Evolutionary conservation across 2,329 filamentous ascomycete species (phyloP), one percentile per base, ranked within the genome.

Genomic region (Fusarium siculi): DNA sequence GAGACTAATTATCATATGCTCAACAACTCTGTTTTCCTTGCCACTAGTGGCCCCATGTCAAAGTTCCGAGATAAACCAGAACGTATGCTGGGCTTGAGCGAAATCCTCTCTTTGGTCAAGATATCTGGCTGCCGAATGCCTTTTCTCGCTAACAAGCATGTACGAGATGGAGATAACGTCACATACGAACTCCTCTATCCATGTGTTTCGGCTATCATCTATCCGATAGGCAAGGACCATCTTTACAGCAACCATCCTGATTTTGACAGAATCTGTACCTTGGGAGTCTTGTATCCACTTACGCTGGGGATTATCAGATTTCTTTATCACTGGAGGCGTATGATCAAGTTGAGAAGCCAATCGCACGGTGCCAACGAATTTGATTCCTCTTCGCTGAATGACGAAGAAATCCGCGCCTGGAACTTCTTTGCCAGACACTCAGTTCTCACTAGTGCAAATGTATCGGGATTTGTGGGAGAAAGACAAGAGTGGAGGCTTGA

Each of bases 261-360:
- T 4, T 53, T 52, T 19, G 39, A 66, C 14, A 46, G 15, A 44
- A 28, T 42, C 5, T 67, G 49, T n/a, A 46, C 34, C 21, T 34
- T 67, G 21, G 44, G 53, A 46, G 44, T n/a, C 37, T 32, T 21
- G 1, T 60, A 52, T 23, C 63, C 64, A 15, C 37, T 61, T 25
- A 67, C 16, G 4, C 28, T 67, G 15, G 28, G 53, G 18, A 47
- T 42, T 5, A 61, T 53, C 25, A 67, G 32, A 16, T 67, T 60
- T n/a, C 46, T 67, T 16, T 67, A 53, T 28, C 63, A 67, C 19
- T 67, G 64, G 64, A 66, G 46, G 25, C 49, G 43, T 21, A 44
- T 61, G n/a, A 32, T 67, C 12, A 30, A 32, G 12, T 18, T 40
- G 19, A 67, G 40, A 25, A 23, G 25, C n/a, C 21, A 43, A 15